Evolutionary conservation across 2,329 filamentous ascomycete species (phyloP), one percentile per base, ranked within the genome.

Genomic region (Trematosphaeria pertusa): DNA sequence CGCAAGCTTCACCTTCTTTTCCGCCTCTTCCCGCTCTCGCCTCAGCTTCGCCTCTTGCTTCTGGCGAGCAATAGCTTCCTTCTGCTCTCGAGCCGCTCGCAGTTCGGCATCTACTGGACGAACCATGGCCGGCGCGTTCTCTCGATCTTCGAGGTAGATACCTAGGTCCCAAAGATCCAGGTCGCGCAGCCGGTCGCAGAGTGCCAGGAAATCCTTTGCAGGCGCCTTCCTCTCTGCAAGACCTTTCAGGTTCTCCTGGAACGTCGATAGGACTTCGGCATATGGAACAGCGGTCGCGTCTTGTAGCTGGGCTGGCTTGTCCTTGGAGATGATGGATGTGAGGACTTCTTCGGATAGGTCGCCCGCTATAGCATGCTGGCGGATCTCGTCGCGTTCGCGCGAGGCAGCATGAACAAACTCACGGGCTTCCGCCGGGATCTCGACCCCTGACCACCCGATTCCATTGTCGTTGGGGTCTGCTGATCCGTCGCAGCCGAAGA

Each of bases 91-190:
- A 2, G 73, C 75, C 0, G 65, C 64, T 11, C 81, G 75, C 38
- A 87, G 76, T 35, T 82, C 79, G 31, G 77, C 77, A 3, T 85
- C 84, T 4, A 88, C 78, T 1, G 84, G 85, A 14, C 85, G 81
- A 51, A 96, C 87, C 22, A 96, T 80, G 0, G 91, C 90, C 84
- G 87, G 65, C 81, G 82, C n/a, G 75, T 76, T 53, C 73, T 84
- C 80, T 38, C 90, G 84, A 63, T 97, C 92, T 65, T 97, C 92
- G 1, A 97, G 84, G 64, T 95, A 95, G 47, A 97, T 87, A 28
- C 87, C 89, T 0, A 95, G 76, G 47, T 92, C 86, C 61, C 89
- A 92, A 9, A 97, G 83, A 46, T 92, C 85, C 8, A 84, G 80
- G 68, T 97, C 89, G 41, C 92, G 88, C 33, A 97, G 83, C 14